These are phyloP conservation scores for Globisporangium megalacanthum DNA, from an alignment of 352 stramenopile species.

Conservation along the genomic window DNA sequence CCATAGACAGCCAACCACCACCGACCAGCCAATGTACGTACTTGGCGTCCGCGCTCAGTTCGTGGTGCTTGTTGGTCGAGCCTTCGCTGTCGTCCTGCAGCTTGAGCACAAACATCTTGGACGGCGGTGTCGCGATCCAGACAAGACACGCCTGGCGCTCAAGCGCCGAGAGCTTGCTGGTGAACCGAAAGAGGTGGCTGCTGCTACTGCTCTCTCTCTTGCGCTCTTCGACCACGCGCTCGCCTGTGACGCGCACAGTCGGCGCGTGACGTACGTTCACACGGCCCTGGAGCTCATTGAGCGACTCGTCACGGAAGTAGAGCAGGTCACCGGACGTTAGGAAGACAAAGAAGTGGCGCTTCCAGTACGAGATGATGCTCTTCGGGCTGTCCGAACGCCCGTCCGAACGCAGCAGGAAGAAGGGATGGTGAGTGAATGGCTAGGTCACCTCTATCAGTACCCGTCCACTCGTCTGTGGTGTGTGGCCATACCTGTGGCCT, in stretches of 20 bases:
- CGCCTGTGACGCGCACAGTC: conserved; percentile 71
- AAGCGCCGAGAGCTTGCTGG: conserved; percentile 41
- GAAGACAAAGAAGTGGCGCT: conserved; percentile 78
- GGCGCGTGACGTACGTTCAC: conserved; percentile 75
- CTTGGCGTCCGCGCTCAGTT: conserved; percentile 62
- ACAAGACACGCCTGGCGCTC: conserved; percentile 67
- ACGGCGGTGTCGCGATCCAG: conserved; percentile 78
- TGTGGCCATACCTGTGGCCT: conserved; percentile 31
- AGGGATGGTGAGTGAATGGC: neutral
- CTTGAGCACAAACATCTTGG: conserved; percentile 82
- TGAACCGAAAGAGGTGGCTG: conserved; percentile 52
- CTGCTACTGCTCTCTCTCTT: conserved; percentile 47
- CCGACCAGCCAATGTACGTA: conserved; percentile 7
- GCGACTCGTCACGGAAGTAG: conserved; percentile 73
- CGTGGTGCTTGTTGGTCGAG: conserved; percentile 18
- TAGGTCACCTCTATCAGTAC: neutral
- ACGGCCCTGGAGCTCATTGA: conserved; percentile 63
- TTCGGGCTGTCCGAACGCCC: conserved; percentile 23
- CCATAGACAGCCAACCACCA: neutral
- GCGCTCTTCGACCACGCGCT: conserved; percentile 66
- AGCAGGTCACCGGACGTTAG: conserved; percentile 65
- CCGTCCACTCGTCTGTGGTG: neutral
- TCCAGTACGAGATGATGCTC: conserved; percentile 85
- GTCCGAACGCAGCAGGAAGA: no score
- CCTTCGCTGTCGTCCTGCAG: conserved; percentile 62